Base-by-base conservation (phyloP, 1,284 basidiomycete species). In the Marasmius sp. region DNA sequence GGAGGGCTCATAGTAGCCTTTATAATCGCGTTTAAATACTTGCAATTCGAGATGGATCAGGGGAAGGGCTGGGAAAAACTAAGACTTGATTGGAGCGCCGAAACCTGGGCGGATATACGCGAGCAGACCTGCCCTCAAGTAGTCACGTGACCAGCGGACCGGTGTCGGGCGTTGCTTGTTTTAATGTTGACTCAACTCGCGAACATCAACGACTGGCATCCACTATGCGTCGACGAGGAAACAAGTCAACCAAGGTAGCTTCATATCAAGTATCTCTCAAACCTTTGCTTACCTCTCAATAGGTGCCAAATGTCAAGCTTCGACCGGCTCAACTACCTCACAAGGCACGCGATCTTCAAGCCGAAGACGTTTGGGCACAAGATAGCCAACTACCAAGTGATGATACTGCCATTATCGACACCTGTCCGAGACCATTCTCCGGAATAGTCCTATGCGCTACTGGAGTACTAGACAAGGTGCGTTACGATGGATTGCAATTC, bases 231-330 rank as follows among this genome's bases (percentile, higher is more conserved):
- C 49, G 60, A 50, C 48, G 60, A 61, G 60, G 60, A 18, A 51
- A 57, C 49, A 80, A 79, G 67, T 84, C 82, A 47, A 74, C 77
- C 71, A 84, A 83, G 73, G 83, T 78, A 61, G 8, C 65, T 16
- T 37, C 0, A 51, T 18, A 11, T 38, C n/a, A 10, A 45, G 7
- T 48, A 27, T 16, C 16, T 59, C 12, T 60, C 48, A 55, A 11
- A 6, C 14, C 2, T 18, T 3, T 3, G 48, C n/a, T 22, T 37
- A 22, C 43, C 27, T 39, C 16, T 27, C 11, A 20, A 22, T 62
- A 91, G 89, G 88, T 92, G 7, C 89, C 90, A 1, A 88, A 88
- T 75, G 90, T 92, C 61, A 91, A 87, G 66, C 81, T 92, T 64
- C 84, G 88, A 18, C 87, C 91, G 6, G 83, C 86, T n/a, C 79